Evolutionary conservation across 805 yeast species (phyloP), one percentile per base, ranked within the genome.

Genomic region (Cyberlindnera amylophila): DNA sequence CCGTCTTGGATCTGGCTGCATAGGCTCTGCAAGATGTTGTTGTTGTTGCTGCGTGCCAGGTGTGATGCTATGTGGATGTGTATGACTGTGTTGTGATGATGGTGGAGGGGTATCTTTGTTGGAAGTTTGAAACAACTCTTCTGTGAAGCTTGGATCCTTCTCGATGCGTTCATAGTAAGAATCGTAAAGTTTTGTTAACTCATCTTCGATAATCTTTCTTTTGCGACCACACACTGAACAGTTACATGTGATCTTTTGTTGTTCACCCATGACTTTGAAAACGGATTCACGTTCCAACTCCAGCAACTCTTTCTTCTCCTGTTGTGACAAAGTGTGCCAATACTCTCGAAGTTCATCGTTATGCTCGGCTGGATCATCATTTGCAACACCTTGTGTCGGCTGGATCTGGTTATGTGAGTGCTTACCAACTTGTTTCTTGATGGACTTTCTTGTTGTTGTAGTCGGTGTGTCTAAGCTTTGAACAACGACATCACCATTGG

Each of bases 191-290:
- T 75, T 75, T 53, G 81, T 88, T 54, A 89, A 71, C 58, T 86
- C 95, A 51, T 77, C 80, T 56, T 85, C 93, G 49, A 87, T 75
- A 13, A 86, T 78, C 38, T 69, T 63, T 54, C 82, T 79, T 51
- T 84, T 81, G 35, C 86, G 74, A 2, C 90, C 91, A 65, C 96
- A 90, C 15, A 79, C 79, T 4, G 80, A 67, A 59, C 96, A 90
- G 44, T 77, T 72, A 59, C 96, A 89, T 12, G 59, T 61, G 19
- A 69, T 65, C 48, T 71, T 69, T 55, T 78, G 82, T 55, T 79
- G 79, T 45, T 73, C 79, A 46, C 74, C 76, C 60, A 87, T 76
- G 33, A 79, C 71, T 37, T 74, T 75, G 63, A 85, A 70, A 1
- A 89, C 79, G 32, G 86, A 80, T 36, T 77, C 77, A 57, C 81